Evolutionary conservation across 371 early-diverging fungal species (phyloP), one percentile per base, ranked within the genome.

Genomic region (Amoeboradix gromovi): DNA sequence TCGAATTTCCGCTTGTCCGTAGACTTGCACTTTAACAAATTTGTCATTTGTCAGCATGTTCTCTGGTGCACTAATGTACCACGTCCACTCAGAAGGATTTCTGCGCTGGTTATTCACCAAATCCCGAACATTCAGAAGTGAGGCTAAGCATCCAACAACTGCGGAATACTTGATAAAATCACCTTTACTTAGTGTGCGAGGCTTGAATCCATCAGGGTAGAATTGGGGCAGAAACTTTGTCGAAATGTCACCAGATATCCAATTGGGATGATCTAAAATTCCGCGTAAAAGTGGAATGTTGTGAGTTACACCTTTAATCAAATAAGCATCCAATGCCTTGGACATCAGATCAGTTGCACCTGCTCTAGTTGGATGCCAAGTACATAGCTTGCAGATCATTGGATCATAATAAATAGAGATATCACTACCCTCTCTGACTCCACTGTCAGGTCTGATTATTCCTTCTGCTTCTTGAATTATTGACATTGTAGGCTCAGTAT

Each of bases 401-500:
- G 96, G 95, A 78, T 98, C 98, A 72, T 94, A 93, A 75, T 92
- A 84, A 0, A 94, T 91, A 31, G 85, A 85, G 73, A 94, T 88
- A 68, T 85, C 80, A 74, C 92, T 92, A 17, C 94, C 95, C 74
- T 90, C 81, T 29, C 86, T 76, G 69, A 93, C 92, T 65, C 94
- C 94, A 1, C 94, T 92, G 77, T 94, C 95, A 66, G 92, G 75
- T 30, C 92, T 86, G 66, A 91, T 81, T 29, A 78, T 81, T 1
- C 71, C 69, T 0, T 83, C 84, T 30, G 78, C 68, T 1, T 75
- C 74, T 85, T n/a, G 89, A 88, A 66, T 77, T 75, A 68, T 90
- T 78, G 70, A 85, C 86, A 70, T 71, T 73, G 88, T 71, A 31
- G 86, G 82, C 79, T 87, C 80, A 71, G 82, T 80, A 84, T 90